phyloP scores from a whole-genome alignment of 1,284 basidiomycete genomes.

The Microbotryomycetes sp. region DNA sequence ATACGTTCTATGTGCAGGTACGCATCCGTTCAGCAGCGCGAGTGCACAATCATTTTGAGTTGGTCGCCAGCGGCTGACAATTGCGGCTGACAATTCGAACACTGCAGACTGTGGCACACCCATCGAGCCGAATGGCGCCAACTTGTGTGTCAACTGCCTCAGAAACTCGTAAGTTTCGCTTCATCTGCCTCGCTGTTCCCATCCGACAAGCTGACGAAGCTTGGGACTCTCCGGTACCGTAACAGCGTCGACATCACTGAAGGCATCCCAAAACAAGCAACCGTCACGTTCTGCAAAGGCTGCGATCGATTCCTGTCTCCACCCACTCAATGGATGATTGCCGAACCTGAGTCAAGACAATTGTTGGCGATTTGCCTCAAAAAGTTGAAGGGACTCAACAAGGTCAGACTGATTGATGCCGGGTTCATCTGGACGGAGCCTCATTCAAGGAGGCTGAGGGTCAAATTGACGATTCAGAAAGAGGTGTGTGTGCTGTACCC shows the following conservation, averaged over 20 bases:
- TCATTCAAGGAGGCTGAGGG: constrained; percentile 84
- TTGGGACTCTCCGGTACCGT: not conserved
- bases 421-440: constrained; percentile 99
- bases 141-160: constrained; percentile 87
- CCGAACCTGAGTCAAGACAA: constrained; percentile 85
- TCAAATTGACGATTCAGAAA: constrained; percentile 96
- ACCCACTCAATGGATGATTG: constrained; percentile 77
- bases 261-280: constrained; percentile 95
- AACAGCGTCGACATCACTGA: constrained; percentile 90
- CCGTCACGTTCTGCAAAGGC: constrained; percentile 88
- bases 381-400: constrained; percentile 87
- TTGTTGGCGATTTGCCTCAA: constrained; percentile 69
- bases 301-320: constrained; percentile 95
- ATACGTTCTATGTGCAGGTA: constrained; percentile 33
- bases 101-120: constrained; percentile 60
- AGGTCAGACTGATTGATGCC: constrained; percentile 92
- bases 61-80: not conserved
- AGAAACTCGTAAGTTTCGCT: constrained; percentile 63
- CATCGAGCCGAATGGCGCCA: constrained; percentile 91
- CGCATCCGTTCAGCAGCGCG: too few relatives aligned
- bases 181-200: constrained; percentile 37
- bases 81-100: not conserved
- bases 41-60: too few relatives aligned
- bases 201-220: not conserved
- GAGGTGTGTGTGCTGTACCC: constrained; percentile 54